A percentile compares a stretch with the other conserved stretches of the same genome.
phyloP scores from a whole-genome alignment of 139 green algal species.

The Coccomyxa sp. region DNA sequence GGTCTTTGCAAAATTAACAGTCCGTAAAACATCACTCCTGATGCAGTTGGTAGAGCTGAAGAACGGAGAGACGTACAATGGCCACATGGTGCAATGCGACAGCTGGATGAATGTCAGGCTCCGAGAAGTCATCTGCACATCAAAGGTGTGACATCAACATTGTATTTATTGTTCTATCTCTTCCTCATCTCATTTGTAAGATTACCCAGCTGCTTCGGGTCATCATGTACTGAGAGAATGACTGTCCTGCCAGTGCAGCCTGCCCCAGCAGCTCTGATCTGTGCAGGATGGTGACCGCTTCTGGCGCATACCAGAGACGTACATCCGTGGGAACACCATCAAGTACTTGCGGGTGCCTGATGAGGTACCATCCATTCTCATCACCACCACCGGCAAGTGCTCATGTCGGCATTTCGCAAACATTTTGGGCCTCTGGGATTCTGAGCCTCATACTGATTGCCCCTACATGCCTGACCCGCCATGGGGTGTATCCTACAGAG shows the following conservation, averaged over 20 bases:
- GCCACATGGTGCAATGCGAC: slow-evolving; percentile 92
- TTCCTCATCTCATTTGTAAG: neutral
- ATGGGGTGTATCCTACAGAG: neutral
- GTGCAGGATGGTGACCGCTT: slow-evolving; percentile 91
- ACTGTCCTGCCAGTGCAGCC: too few relatives aligned
- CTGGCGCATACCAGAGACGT: slow-evolving; percentile 92
- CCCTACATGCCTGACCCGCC: neutral
- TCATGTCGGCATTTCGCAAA: too few relatives aligned
- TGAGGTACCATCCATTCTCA: slow-evolving; percentile 56
- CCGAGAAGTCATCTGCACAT: slow-evolving; percentile 96
- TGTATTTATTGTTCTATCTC: neutral
- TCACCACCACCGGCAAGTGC: too few relatives aligned
- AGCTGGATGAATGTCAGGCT: slow-evolving; percentile 99
- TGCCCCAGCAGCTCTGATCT: too few relatives aligned
- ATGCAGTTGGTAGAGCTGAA: slow-evolving; percentile 96
- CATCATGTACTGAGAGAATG: too few relatives aligned
- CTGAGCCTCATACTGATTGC: too few relatives aligned
- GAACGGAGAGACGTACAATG: slow-evolving; percentile 99
- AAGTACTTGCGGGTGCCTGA: slow-evolving; percentile 98
- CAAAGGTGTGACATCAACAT: slow-evolving; percentile 52
- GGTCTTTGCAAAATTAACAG: neutral
- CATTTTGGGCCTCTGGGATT: too few relatives aligned
- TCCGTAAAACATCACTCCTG: neutral
- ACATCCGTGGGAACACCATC: slow-evolving; percentile 96
- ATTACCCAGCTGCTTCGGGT: too few relatives aligned